Evolutionary conservation across 2,329 filamentous ascomycete species (phyloP).

Genomic region (Apiospora koreana): DNA sequence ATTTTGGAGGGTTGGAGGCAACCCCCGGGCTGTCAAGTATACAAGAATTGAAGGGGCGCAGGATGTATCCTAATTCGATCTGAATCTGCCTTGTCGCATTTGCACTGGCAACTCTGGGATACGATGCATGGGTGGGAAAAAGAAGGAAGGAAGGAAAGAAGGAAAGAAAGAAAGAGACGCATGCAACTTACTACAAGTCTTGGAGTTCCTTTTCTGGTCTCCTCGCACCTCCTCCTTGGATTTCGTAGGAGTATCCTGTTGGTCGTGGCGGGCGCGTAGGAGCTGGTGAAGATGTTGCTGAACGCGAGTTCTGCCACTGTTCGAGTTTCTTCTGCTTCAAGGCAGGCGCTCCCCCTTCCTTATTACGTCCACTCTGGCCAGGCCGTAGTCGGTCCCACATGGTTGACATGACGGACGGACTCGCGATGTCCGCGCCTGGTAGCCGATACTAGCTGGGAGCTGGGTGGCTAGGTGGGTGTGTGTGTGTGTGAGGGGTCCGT

Average conservation of each 20-base stretch:
- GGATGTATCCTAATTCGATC: background rate
- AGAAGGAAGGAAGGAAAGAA: too few species aligned
- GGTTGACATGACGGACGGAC: conserved; percentile 17
- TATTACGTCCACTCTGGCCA: background rate
- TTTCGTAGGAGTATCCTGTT: conserved; percentile 21
- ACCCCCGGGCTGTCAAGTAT: background rate
- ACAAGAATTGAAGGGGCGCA: background rate
- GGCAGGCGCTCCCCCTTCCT: conserved; percentile 15
- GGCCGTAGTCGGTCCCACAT: conserved; percentile 41
- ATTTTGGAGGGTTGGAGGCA: background rate
- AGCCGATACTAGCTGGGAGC: background rate
- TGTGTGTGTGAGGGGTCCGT: background rate
- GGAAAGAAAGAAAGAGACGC: background rate
- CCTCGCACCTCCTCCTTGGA: conserved; percentile 12
- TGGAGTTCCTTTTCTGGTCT: background rate
- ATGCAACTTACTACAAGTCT: conserved; percentile 14
- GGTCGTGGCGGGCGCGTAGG: background rate
- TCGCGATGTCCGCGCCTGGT: background rate
- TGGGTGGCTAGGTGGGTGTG: background rate
- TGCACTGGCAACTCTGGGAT: background rate
- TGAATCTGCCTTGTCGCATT: background rate
- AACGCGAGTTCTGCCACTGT: conserved; percentile 32
- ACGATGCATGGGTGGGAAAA: background rate
- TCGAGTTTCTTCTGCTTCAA: conserved; percentile 32
- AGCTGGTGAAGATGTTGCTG: conserved; percentile 13